Evolutionary conservation across 805 yeast genomes (phyloP), one percentile per base, ranked within the genome.

Genomic region (Clavispora phyllophila): DNA sequence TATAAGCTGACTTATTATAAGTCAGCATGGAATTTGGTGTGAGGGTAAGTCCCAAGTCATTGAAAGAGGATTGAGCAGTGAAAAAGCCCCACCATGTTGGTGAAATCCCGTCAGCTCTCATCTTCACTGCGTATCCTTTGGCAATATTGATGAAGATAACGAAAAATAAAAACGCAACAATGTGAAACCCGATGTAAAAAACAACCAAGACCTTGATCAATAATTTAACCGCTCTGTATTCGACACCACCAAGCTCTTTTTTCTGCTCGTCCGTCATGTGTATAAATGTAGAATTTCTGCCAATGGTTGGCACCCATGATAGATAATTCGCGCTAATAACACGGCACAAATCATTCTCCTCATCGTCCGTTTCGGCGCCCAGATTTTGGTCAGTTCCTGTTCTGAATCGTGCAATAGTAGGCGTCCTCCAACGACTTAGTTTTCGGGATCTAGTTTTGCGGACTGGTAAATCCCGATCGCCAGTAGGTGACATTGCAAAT

Each of bases 171-270:
- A 80, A 55, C 0, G 76, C 78, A 19, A 82, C 27, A 4, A 85
- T 46, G 55, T 86, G 88, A 56, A 87, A 81, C 0, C 96, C 96
- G 43, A 89, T 48, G 54, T 87, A 89, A 57, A 87, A 93, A 5
- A 61, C 45, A 0, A 79, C 58, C 12, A 91, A 63, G 36, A 91
- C 76, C 49, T 76, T 75, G 44, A 84, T 79, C 43, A 93, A 66
- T 9, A 89, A 66, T 56, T 88, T 88, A 44, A 87, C 74, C 0
- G 99, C 88, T 35, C 97, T 75, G 60, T 93, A 93, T 58, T 93
- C 99, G 13, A 93, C 96, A 39, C 99, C 99, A 29, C 99, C 99
- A 29, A 93, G 66, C 60, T 93, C 99, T 45, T 86, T 95, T 55
- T 87, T 89, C 61, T 93, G 98, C 19, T 76, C 82, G 28, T 81